A percentile compares a stretch with the other conserved stretches of the same genome.
These are phyloP conservation scores for Diphasiastrum complanatum DNA, from an alignment of 83 land plant genomes.

Conservation along the genomic window DNA sequence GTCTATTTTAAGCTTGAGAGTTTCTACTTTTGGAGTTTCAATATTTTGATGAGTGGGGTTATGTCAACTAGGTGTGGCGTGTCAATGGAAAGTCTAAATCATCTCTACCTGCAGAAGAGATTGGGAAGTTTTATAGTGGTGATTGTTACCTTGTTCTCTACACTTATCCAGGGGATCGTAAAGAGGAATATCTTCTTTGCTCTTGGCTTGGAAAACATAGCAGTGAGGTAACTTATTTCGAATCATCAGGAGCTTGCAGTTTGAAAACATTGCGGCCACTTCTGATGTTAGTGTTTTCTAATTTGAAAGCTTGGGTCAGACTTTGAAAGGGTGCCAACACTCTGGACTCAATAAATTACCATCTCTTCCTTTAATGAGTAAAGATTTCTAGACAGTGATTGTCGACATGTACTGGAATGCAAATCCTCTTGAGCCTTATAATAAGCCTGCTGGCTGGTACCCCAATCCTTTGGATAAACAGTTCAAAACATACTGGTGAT, in stretches of 20 bases:
- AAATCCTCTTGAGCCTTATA: no score
- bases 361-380: no score
- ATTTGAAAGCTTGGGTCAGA: neutral
- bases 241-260: neutral
- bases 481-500: no score
- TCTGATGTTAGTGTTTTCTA: neutral
- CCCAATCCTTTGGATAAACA: no score
- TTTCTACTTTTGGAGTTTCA: neutral
- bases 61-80: conserved; percentile 70
- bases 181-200: conserved; percentile 79
- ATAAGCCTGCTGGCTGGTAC: no score
- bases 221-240: conserved; percentile 41
- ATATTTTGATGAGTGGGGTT: neutral
- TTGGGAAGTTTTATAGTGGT: conserved; percentile 82
- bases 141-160: conserved; percentile 85
- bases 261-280: neutral
- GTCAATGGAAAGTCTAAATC: conserved; percentile 62
- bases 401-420: no score
- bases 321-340: no score
- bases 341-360: no score
- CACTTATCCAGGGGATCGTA: conserved; percentile 76
- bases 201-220: conserved; percentile 82
- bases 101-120: conserved; percentile 59
- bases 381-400: no score
- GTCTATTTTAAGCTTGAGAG: neutral